Base-by-base conservation (phyloP, 352 stramenopile genomes). In the Phytophthora podocarpi region DNA sequence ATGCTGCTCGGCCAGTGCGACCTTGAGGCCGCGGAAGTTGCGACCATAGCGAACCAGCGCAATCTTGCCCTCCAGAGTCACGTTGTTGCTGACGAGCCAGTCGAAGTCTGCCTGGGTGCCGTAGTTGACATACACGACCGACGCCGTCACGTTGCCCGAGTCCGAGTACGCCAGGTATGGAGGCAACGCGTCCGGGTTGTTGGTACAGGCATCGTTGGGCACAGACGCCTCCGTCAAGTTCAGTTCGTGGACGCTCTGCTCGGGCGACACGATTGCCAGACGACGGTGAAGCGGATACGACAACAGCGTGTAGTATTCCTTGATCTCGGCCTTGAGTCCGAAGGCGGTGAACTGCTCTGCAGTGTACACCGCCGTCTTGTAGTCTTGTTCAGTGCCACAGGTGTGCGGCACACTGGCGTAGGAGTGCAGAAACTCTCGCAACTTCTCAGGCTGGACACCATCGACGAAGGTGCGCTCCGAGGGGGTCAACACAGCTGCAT, bases 221-320 rank as follows among this genome's bases (percentile, higher is more conserved):
- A 97, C 64, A 5, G 53, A 54, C 13, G 71, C 79, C 31, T 85
- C 67, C n/a, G 76, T 91, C 9, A 94, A 35, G 39, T 93, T 65
- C 26, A 80, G 67, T 18, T 72, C 73, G 1, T 72, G 51, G 16
- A 50, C 54, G 1, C 48, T 47, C 9, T 46, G 37, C 18, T 58
- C 3, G 2, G 87, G 72, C 26, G 61, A 64, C 8, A 90, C 67
- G 46, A 85, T 80, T 12, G 74, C 63, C 2, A 80, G 48, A 13
- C 55, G 67, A 13, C 70, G 72, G 20, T 58, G 59, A 8, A 79
- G 46, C 0, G 87, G 87, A 36, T 78, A 72, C 16, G 80, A 91
- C 28, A 96, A 55, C 32, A 91, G 59, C 30, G 78, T 79, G 49
- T 89, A 67, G 41, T 94, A 80, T 26, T 86, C 65, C 63, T 84